Evolutionary conservation across 257 asterid genomes (phyloP), one percentile per base, ranked within the genome.

Genomic region (Solanum clarkiae): DNA sequence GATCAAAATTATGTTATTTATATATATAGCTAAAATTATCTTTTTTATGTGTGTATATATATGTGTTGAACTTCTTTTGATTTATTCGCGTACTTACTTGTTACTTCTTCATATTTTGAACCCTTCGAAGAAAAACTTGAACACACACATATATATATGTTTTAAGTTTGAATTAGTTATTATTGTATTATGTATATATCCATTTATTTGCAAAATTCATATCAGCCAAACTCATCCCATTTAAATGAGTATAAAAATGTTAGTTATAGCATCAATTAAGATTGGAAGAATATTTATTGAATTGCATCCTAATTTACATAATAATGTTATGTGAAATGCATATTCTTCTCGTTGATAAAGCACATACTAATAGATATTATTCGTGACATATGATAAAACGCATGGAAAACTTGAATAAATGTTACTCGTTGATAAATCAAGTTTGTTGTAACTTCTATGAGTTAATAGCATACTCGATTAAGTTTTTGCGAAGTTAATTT

Each of bases 1-100:
- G 0, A 59, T 5, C 3, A 0, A 20, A 20, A 59, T 59, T 0
- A 20, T 59, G n/a, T 20, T 57, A 6, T 18, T 18, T 57, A 18
- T 57, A 20, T 36, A 36, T 18, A 57, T 57, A 6, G 10, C 18
- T 8, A 4, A 59, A n/a, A 59, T 59, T 0, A 4, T n/a, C 4
- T 59, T 55, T 18, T 56, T 51, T 4, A 12, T 3, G 20, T 4
- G 13, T 44, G 6, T 36, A 36, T 36, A 36, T 36, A 36, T 36
- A 36, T 4, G 42, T 5, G 42, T 36, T 36, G 2, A 36, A 36
- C 6, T 36, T 36, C 42, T 36, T 36, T 36, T 8, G 47, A 44
- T 1, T 44, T 44, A 5, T 44, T 44, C 9, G 47, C 2, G 1
- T 44, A 2, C 8, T 44, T 44, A 32, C 36, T 32, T 2, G 36